Evolutionary conservation across 1,284 basidiomycete species (phyloP), one percentile per base, ranked within the genome.

Genomic region (Phlebopus sp.): DNA sequence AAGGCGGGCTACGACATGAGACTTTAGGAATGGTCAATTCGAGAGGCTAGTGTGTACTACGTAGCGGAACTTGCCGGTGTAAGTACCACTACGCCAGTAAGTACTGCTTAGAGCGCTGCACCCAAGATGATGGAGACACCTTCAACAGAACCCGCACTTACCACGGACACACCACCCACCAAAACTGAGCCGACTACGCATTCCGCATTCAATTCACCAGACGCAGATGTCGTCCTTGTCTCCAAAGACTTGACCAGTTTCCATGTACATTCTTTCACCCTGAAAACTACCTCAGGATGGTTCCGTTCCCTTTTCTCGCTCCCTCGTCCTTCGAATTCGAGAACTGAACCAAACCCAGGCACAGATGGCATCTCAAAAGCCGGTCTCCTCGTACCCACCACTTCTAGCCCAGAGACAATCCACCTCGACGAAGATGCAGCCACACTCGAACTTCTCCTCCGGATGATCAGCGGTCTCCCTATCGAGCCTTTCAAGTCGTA

Each of bases 211-310:
- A 64, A 70, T 32, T 72, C 69, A 14, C 59, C 62, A 10, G 76
- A 77, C 34, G 75, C 71, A 17, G 79, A 84, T 48, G 68, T 81
- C 17, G 63, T 82, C 14, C 60, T 80, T 1, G 66, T 60, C 31
- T 68, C 76, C 5, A 70, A 68, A 42, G 74, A 74, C 47, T 69
- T 69, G 11, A 58, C 72, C 21, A 70, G 73, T 55, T 85, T 84
- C 58, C 75, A 75, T 17, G 69, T 83, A 13, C 81, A 81, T 50
- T 76, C 78, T 0, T 76, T 70, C 59, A 79, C 75, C 1, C 70
- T 85, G 36, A 78, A 76, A 55, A 81, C 75, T n/a, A 80, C 81
- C 0, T 84, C 81, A 2, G 75, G 76, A 21, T 83, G 82, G 74
- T 82, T 82, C 59, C 71, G 74, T 11, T 63, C 76, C 7, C 79